phyloP scores from a whole-genome alignment of 2,329 filamentous ascomycete species.

The Esteya vermicola region DNA sequence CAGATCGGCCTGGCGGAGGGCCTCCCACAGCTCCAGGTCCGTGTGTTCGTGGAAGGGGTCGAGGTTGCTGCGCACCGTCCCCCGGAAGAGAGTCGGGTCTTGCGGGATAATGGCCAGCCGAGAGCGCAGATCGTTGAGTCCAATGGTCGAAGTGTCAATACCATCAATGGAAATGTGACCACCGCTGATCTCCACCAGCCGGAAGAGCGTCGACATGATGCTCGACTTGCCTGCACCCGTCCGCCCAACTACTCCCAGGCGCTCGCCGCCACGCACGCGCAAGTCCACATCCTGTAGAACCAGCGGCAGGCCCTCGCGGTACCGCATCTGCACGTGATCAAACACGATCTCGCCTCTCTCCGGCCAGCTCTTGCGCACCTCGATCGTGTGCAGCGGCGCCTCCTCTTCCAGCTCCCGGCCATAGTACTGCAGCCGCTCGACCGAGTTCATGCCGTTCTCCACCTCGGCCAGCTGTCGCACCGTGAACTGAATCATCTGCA shows the following conservation, averaged over 20 bases:
- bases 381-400: constrained; percentile 62
- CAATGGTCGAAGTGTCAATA: constrained; percentile 56
- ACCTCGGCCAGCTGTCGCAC: constrained; percentile 89
- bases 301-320: constrained; percentile 56
- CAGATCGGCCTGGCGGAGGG: constrained; percentile 63
- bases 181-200: constrained; percentile 51
- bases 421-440: constrained; percentile 84
- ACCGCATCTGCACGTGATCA: constrained; percentile 64
- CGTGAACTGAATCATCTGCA: constrained; percentile 92
- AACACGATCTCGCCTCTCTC: constrained; percentile 72
- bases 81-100: constrained; percentile 70
- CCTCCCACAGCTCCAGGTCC: constrained; percentile 65
- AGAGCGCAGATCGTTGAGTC: constrained; percentile 61
- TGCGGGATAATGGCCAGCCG: constrained; percentile 73
- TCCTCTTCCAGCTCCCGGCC: constrained; percentile 79
- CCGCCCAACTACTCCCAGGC: constrained; percentile 68
- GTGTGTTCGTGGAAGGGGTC: constrained; percentile 70
- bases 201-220: constrained; percentile 73
- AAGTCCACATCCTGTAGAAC: constrained; percentile 59
- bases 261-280: constrained; percentile 61
- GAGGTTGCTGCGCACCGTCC: constrained; percentile 65
- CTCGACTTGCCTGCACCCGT: constrained; percentile 74
- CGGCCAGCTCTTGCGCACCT: constrained; percentile 68
- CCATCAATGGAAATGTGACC: constrained; percentile 53
- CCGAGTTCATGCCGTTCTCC: constrained; percentile 96